These are phyloP conservation scores for Suillus discolor DNA, from an alignment of 768 basidiomycete genomes.

Conservation along the genomic window DNA sequence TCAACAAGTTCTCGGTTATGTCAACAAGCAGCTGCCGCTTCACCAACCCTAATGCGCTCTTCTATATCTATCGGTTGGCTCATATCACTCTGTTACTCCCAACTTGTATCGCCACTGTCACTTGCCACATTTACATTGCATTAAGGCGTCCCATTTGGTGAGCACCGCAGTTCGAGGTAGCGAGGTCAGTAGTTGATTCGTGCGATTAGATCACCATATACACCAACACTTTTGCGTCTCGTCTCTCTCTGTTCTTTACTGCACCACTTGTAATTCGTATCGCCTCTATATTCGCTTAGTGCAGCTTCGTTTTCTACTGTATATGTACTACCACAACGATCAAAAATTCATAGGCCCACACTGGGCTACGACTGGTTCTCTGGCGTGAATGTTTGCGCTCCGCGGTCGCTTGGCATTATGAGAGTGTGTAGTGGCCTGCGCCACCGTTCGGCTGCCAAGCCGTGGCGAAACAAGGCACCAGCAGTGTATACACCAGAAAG, in stretches of 20 bases:
- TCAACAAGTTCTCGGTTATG: neutral
- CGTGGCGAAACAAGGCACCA: no score
- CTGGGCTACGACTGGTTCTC: neutral
- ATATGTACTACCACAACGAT: neutral
- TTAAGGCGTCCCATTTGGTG: conserved; percentile 1
- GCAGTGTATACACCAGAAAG: no score
- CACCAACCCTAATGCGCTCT: neutral
- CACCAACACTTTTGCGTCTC: neutral
- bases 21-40: neutral
- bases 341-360: neutral
- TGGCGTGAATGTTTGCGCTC: neutral
- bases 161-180: neutral
- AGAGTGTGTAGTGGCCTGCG: neutral
- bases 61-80: conserved; percentile 5
- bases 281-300: neutral
- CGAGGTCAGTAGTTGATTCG: neutral
- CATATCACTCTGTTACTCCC: neutral
- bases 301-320: neutral
- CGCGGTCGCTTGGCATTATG: neutral
- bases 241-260: neutral
- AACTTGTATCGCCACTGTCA: conserved; percentile 2
- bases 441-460: no score
- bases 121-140: neutral
- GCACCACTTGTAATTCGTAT: neutral
- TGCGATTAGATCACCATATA: neutral